These are phyloP conservation scores for Parmelia sp. DNA, from an alignment of 495 filamentous ascomycete species.

Conservation along the genomic window DNA sequence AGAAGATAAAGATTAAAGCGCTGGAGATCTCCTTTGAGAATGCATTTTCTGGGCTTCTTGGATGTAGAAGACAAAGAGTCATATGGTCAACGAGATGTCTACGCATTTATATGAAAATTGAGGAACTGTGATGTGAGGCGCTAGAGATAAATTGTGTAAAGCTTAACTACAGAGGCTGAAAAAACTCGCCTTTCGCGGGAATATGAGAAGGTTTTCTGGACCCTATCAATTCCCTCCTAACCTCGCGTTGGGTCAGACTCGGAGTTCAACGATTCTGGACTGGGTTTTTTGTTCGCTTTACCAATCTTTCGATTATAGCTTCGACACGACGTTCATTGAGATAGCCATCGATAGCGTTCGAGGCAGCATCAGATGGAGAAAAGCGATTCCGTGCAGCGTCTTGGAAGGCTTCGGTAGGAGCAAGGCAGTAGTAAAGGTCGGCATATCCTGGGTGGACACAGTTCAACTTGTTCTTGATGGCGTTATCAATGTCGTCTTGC, in stretches of 20 bases:
- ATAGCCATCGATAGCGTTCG: not conserved
- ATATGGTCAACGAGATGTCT: too few relatives aligned
- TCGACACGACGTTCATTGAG: not conserved
- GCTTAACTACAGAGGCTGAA: too few relatives aligned
- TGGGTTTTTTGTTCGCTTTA: not conserved
- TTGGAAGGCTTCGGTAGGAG: not conserved
- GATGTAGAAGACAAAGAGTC: too few relatives aligned
- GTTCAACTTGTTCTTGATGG: slow-evolving; percentile 4
- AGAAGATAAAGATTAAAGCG: too few relatives aligned
- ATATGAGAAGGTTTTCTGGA: too few relatives aligned
- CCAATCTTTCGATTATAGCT: not conserved
- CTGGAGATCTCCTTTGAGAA: too few relatives aligned
- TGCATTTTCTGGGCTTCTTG: too few relatives aligned
- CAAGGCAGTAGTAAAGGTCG: not conserved
- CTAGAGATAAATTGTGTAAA: too few relatives aligned
- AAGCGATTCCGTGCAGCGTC: not conserved
- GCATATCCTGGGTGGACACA: not conserved
- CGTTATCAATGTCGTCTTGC: not conserved
- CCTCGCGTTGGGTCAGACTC: not conserved
- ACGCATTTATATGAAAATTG: too few relatives aligned
- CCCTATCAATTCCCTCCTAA: too few relatives aligned
- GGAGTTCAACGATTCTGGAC: not conserved
- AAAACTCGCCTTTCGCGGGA: too few relatives aligned
- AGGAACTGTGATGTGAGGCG: too few relatives aligned
- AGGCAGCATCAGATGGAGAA: not conserved